These are phyloP conservation scores for Bruguiera sexangula DNA, from an alignment of 345 rosid species.

Conservation along the genomic window DNA sequence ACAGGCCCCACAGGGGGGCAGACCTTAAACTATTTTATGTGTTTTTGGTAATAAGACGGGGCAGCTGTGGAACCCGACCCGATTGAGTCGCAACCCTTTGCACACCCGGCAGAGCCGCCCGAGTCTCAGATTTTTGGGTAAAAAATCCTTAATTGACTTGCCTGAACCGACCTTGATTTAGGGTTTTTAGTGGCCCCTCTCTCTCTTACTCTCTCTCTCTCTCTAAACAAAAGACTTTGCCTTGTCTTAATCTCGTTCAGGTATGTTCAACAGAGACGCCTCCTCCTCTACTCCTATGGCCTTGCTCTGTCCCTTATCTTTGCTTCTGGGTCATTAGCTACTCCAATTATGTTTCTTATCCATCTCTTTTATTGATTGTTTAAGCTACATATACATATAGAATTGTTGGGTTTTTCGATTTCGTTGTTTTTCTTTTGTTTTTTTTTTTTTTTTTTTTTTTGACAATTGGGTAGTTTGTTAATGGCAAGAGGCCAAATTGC, in stretches of 20 bases:
- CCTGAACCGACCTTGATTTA: conserved; percentile 10
- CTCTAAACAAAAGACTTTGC: too few relatives aligned
- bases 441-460: background rate
- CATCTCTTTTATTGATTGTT: background rate
- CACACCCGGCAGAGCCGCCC: too few relatives aligned
- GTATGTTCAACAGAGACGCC: background rate
- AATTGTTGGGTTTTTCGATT: conserved; percentile 6
- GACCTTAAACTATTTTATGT: too few relatives aligned
- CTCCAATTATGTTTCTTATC: background rate
- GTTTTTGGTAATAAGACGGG: too few relatives aligned
- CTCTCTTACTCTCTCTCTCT: conserved; percentile 2
- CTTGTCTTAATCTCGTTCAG: background rate
- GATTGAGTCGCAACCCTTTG: too few relatives aligned
- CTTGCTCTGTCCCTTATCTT: background rate
- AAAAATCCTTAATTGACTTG: background rate
- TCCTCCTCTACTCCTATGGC: background rate
- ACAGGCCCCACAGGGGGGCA: too few relatives aligned
- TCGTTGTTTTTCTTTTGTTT: background rate
- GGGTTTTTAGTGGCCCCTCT: conserved; percentile 20
- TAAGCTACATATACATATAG: background rate
- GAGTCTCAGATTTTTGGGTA: too few relatives aligned
- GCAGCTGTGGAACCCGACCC: too few relatives aligned
- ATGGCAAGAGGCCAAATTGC: conserved; percentile 57
- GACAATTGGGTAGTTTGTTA: background rate
- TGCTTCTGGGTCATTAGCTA: background rate